A percentile compares a stretch with the other conserved stretches of the same genome.
phyloP scores from a whole-genome alignment of 1,284 basidiomycete genomes.

The Apiotrichum veenhuisii region DNA sequence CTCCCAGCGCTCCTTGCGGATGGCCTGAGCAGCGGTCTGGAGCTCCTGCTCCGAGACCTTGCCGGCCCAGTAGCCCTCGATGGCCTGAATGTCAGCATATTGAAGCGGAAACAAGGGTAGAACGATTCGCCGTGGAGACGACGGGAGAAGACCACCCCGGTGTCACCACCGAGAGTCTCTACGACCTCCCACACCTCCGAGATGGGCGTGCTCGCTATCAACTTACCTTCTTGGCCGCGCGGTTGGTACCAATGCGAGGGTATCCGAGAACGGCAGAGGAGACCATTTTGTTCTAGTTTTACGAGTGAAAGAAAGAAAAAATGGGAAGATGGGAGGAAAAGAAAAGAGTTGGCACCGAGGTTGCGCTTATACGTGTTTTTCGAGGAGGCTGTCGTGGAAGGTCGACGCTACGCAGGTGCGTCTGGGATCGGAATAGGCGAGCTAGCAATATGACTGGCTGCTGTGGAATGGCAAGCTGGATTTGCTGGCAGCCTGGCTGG shows the following conservation, averaged over 20 bases:
- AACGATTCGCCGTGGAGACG: conserved; percentile 1
- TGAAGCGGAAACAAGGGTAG: neutral
- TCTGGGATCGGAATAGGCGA: too few species aligned
- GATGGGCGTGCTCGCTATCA: too few species aligned
- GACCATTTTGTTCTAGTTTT: conserved; percentile 39
- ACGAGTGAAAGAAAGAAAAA: conserved; percentile 1
- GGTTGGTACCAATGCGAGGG: conserved; percentile 91
- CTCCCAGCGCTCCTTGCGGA: conserved; percentile 88
- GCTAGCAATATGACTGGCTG: too few species aligned
- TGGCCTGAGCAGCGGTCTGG: conserved; percentile 79
- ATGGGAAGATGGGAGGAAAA: conserved; percentile 5
- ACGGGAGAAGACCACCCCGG: too few species aligned
- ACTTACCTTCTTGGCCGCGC: conserved; percentile 86
- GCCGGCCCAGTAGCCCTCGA: conserved; percentile 96
- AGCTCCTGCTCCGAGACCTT: conserved; percentile 88
- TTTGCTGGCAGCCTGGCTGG: too few species aligned
- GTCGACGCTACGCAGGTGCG: too few species aligned
- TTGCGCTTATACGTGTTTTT: neutral
- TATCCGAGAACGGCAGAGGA: conserved; percentile 88
- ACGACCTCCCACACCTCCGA: too few species aligned
- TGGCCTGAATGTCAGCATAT: conserved; percentile 56
- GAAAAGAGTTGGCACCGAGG: neutral
- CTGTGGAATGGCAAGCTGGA: too few species aligned
- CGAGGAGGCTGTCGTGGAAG: neutral
- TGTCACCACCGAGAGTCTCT: too few species aligned